phyloP scores from a whole-genome alignment of 345 rosid species.

The Heritiera fomes region DNA sequence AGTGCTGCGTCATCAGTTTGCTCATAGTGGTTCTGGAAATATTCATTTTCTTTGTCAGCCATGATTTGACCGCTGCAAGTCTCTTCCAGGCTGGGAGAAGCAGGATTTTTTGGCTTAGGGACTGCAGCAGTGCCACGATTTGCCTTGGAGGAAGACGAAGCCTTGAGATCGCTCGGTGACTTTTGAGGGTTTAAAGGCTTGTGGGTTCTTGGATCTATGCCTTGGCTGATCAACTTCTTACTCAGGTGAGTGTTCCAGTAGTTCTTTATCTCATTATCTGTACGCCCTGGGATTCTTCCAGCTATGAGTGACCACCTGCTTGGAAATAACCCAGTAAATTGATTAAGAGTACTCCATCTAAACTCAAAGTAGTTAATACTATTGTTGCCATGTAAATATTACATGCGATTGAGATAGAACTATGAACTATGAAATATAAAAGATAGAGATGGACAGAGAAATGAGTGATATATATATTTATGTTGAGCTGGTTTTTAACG shows the following conservation, averaged over 20 bases:
- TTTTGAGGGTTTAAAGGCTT: constrained; percentile 45
- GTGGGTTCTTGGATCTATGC: constrained; percentile 67
- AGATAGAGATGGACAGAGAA: neutral
- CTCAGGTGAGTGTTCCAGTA: constrained; percentile 76
- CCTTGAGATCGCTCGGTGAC: neutral
- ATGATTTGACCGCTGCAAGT: constrained; percentile 21
- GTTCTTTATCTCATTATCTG: constrained; percentile 71
- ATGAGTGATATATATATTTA: too few species aligned
- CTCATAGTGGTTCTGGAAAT: neutral
- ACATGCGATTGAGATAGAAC: too few species aligned
- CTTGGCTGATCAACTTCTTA: constrained; percentile 62
- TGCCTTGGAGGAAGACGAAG: constrained; percentile 29
- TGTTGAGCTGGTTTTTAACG: too few species aligned
- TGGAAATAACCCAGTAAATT: neutral
- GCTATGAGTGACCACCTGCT: constrained; percentile 68
- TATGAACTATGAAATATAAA: neutral
- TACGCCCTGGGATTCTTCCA: constrained; percentile 66
- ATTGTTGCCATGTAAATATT: neutral
- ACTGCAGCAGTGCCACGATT: constrained; percentile 9
- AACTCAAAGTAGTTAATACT: neutral
- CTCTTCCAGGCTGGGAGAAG: constrained; percentile 31
- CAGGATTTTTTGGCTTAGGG: constrained; percentile 11
- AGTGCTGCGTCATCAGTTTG: neutral
- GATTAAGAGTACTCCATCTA: neutral
- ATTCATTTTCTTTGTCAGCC: constrained; percentile 24